Conservation (phyloP, 257 asterid species). For the Solanum lignicaule region DNA sequence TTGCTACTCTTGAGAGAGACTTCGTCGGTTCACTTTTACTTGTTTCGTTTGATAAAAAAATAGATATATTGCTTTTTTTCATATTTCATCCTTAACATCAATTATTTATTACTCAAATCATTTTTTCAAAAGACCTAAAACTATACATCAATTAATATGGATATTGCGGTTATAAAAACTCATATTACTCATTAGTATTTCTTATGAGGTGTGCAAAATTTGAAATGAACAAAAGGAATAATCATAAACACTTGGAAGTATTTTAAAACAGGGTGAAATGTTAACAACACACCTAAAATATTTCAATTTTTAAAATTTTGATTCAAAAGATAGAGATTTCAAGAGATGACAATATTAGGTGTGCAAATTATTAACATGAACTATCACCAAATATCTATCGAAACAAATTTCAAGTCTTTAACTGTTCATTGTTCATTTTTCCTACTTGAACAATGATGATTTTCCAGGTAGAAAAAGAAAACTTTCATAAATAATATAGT, state of each 20-base stretch:
- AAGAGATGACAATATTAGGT: background rate
- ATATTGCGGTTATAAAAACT: background rate
- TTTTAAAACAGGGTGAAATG: too few species aligned
- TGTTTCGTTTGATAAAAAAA: background rate
- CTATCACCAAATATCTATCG: too few species aligned
- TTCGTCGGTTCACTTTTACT: background rate
- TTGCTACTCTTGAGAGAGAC: background rate
- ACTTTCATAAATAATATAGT: too few species aligned
- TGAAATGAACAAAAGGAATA: too few species aligned
- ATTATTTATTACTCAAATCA: too few species aligned
- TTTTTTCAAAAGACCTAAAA: too few species aligned
- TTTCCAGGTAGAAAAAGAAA: background rate
- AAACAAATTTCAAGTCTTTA: background rate
- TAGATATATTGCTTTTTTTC: too few species aligned
- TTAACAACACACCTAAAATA: too few species aligned
- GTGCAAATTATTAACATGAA: too few species aligned
- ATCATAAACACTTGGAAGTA: too few species aligned
- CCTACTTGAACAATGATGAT: background rate
- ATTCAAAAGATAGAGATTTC: background rate
- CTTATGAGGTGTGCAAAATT: too few species aligned
- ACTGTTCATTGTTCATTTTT: background rate
- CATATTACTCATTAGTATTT: background rate
- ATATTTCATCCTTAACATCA: background rate
- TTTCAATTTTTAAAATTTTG: background rate
- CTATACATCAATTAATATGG: too few species aligned